Base-by-base conservation (phyloP, 2,329 filamentous ascomycete species). In the Coniochaeta ligniaria region DNA sequence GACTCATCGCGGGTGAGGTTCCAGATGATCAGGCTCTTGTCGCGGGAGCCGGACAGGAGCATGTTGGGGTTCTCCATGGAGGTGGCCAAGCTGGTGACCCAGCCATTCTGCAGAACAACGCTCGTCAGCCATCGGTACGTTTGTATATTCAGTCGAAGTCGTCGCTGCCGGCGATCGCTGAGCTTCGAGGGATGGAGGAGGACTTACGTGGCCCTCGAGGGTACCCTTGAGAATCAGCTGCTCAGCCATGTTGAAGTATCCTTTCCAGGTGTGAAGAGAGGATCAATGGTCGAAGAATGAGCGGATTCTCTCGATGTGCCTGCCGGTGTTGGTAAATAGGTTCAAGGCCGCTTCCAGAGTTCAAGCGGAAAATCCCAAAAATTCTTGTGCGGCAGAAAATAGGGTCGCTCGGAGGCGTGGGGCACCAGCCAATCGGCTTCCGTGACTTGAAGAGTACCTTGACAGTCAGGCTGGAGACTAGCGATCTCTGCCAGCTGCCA, bases 31-130 rank as follows among this genome's bases (percentile, higher is more conserved):
- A 99, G 85, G 71, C 91, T 91, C 90, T 98, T 97, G 87, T 99
- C 95, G 83, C 95, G 92, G 78, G 87, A 92, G 75, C 85, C 94
- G 71, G 95, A 99, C 74, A 99, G 88, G 78, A 99, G 93, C 94
- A 99, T 98, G 87, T 99, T 98, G 76, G 95, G 95, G 90, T 97
- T 97, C 90, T 98, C 94, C 83, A 97, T 90, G 74, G 94, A 97
- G 79, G 94, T 98, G 74, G 94, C 94, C 82, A 98, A 86, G 83
- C 87, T 92, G 82, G 94, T 98, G 83, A 98, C 94, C 94, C 94
- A 98, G 87, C 94, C 94, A 86, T 90, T 95, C 83, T 86, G 71
- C 67, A 43, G 17, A 68, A 58, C 57, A 60, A 64, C 61, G 6
- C 58, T 61, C 43, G 68, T 74, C 66, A 74, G 72, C 63, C 58